Base-by-base conservation (phyloP, 257 asterid genomes). In the Eustoma russellianum region DNA sequence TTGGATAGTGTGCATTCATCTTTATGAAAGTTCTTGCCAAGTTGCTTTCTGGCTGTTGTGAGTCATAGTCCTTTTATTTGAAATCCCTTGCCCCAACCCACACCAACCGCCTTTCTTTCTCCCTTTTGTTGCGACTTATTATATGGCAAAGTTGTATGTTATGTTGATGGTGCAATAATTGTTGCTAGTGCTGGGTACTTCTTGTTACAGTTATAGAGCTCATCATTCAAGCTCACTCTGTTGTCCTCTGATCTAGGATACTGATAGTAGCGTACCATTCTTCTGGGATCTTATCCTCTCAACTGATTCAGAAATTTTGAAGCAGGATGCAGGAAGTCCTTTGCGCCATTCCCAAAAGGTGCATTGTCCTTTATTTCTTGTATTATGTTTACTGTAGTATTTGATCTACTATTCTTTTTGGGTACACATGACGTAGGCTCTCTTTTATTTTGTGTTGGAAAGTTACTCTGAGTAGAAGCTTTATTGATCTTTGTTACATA, bases 311-410 rank as follows among this genome's bases (percentile, higher is more conserved):
- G 89, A 84, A 41, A 69, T 86, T 55, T 89, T 76, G 72, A 91
- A 87, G 71, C 79, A 84, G 57, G 94, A 16, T 91, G 98, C 62
- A 94, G 95, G 46, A 91, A 80, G 61, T 78, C 95, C 33, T 82
- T 75, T 66, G 94, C 95, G 45, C 92, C 96, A 7, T 91, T 91
- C 69, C 95, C 98, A 10, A 82, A 87, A 87, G 96, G 98, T 91
- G 81, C 11, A 38, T 28, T 38, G 3, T 24, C 30, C 30, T 4
- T 24, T 4, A 24, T 0, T 24, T 24, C 30, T 24, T 24, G 30
- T 24, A 24, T 24, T 24, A 24, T 24, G 30, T 2, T 24, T 24
- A 24, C 45, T 33, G 14, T n/a, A n/a, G n/a, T n/a, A n/a, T n/a
- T n/a, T n/a, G 30, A 24, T 24, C 30, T 24, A 24, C 30, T 24